Evolutionary conservation across 768 basidiomycete species (phyloP).

Genomic region (Lactifluus volemus): DNA sequence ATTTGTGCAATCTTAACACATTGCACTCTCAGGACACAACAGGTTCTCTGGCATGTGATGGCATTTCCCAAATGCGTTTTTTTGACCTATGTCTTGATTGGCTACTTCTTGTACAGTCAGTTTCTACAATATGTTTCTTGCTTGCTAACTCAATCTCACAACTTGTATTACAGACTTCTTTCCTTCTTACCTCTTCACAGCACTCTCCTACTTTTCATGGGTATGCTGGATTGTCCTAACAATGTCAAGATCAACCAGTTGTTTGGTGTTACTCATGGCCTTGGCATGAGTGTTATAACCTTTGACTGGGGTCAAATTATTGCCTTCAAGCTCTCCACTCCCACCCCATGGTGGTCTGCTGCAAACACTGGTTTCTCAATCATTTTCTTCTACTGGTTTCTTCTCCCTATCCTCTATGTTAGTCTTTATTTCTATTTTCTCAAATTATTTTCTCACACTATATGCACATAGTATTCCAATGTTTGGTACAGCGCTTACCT

Average conservation of each 20-base stretch:
- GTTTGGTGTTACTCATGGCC: conserved; percentile 43
- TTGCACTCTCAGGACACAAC: conserved; percentile 30
- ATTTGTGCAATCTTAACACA: conserved; percentile 36
- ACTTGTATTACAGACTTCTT: not conserved
- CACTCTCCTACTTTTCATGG: conserved; percentile 51
- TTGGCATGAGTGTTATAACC: not conserved
- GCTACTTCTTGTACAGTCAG: conserved; percentile 36
- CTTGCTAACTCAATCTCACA: not conserved
- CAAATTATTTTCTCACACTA: not conserved
- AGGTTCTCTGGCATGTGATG: conserved; percentile 36
- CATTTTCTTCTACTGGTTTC: too few relatives aligned
- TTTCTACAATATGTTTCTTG: conserved; percentile 23
- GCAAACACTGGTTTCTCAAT: too few relatives aligned
- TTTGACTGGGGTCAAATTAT: not conserved
- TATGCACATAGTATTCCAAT: not conserved
- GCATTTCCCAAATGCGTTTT: conserved; percentile 44
- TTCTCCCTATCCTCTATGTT: too few relatives aligned
- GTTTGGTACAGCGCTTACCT: conserved; percentile 22
- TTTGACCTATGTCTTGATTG: conserved; percentile 37
- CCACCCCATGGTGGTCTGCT: too few relatives aligned
- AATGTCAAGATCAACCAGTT: conserved; percentile 61
- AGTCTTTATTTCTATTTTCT: not conserved
- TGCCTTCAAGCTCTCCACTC: not conserved
- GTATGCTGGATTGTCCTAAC: not conserved
- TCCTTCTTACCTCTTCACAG: conserved; percentile 10